Evolutionary conservation across 257 asterid genomes (phyloP), one percentile per base, ranked within the genome.

Genomic region (Galeopsis tetrahit): DNA sequence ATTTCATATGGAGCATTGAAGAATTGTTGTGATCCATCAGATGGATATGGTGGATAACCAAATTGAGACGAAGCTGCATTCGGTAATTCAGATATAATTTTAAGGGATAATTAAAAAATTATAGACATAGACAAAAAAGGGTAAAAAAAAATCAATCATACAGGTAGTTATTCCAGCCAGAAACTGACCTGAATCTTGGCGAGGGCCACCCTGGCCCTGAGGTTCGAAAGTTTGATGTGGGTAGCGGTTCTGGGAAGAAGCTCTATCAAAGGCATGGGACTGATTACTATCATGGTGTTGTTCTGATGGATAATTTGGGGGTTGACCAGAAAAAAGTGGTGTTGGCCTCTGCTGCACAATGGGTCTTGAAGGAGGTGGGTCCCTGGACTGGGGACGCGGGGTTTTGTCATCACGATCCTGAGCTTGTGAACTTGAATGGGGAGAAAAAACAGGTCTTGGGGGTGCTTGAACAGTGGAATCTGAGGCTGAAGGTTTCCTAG

Each of bases 381-480:
- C 96, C 71, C 93, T 79, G 66, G 85, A 68, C 69, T 78, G 92
- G 63, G 77, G 76, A 57, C 75, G 86, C 49, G 78, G 90, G 74
- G 73, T 71, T 73, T 78, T 84, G 80, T 86, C 88, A 66, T 92
- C 96, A 43, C 78, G 84, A 49, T 88, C 98, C 51, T 76, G 83
- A 66, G 56, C 74, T 72, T 86, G 96, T 69, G 88, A 76, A 67
- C 80, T 89, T 34, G 97, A 83, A 80, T 81, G 81, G 14, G 92
- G 88, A 66, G 98, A 88, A 74, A 88, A 88, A 34, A 73, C 70
- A 3, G 84, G 88, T 82, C 84, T 81, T 36, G 79, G 80, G n/a
- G 96, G 88, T 55, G 88, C 96, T 85, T 92, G 99, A 59, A 95
- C 96, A 13, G 98, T 88, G 71, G 97, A 81, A 11, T 95, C 99